Evolutionary conservation across 2,329 filamentous ascomycete genomes (phyloP).

Genomic region (Botrytis elliptica): DNA sequence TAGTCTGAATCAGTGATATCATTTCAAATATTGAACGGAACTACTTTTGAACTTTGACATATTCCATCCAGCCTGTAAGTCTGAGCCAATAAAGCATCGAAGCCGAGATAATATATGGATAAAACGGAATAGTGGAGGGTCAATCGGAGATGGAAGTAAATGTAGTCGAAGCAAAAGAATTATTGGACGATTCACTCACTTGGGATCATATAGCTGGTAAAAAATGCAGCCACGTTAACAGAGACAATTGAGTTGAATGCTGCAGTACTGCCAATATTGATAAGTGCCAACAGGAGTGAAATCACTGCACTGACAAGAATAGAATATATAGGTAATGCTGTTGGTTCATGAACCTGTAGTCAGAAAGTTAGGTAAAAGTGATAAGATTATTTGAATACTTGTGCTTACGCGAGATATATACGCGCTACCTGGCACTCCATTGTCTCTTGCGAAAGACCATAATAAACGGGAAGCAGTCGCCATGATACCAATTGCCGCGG

Average conservation of each 20-base stretch:
- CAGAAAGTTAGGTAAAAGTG: slow-evolving; percentile 4
- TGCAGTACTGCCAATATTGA: slow-evolving; percentile 44
- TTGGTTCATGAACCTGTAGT: slow-evolving; percentile 29
- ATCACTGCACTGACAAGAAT: slow-evolving; percentile 39
- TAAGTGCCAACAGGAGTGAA: slow-evolving; percentile 39
- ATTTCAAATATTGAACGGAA: not conserved
- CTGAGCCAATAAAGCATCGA: not conserved
- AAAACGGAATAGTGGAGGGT: not conserved
- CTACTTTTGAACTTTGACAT: not conserved
- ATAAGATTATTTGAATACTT: not conserved
- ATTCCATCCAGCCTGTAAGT: not conserved
- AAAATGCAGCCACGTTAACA: slow-evolving; percentile 45
- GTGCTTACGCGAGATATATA: slow-evolving; percentile 41
- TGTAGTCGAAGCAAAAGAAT: not conserved
- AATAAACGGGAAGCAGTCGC: slow-evolving; percentile 41
- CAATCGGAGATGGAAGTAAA: not conserved
- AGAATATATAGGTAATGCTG: slow-evolving; percentile 29
- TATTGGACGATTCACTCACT: slow-evolving; percentile 18
- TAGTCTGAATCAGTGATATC: not conserved
- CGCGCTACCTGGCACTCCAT: slow-evolving; percentile 43
- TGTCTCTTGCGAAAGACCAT: slow-evolving; percentile 47
- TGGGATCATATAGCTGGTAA: slow-evolving; percentile 45
- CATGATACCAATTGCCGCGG: slow-evolving; percentile 41
- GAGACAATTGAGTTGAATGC: slow-evolving; percentile 49
- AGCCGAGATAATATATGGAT: not conserved